Evolutionary conservation across 2,329 filamentous ascomycete species (phyloP).

Genomic region (Colletotrichum tropicale): DNA sequence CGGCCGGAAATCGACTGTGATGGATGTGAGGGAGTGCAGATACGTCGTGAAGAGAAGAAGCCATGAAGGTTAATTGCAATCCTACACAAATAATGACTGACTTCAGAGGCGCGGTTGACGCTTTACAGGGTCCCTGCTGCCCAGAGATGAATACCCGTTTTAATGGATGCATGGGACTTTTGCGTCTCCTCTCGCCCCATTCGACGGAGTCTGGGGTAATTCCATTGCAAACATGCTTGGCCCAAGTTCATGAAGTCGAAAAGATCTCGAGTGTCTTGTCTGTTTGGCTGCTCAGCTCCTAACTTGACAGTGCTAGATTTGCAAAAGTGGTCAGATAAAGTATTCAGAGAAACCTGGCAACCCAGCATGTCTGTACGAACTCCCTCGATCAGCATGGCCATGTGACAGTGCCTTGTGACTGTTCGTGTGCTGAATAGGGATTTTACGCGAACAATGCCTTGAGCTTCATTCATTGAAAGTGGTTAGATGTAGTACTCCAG

Average conservation of each 20-base stretch:
- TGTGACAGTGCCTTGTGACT: neutral
- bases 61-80: neutral
- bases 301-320: neutral
- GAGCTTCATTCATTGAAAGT: neutral
- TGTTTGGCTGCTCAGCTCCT: neutral
- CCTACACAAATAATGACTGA: neutral
- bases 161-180: neutral
- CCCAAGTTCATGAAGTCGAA: neutral
- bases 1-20: neutral
- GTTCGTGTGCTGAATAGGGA: neutral
- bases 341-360: neutral
- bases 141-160: neutral
- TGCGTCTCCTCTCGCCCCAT: neutral
- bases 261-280: accelerated
- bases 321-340: neutral
- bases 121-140: neutral
- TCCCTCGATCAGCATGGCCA: neutral
- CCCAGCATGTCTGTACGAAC: neutral
- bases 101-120: neutral
- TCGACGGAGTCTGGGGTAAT: neutral
- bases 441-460: neutral
- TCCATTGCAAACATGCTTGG: neutral
- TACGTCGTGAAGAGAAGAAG: neutral
- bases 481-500: neutral
- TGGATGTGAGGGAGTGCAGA: accelerated